Evolutionary conservation across 2,329 filamentous ascomycete species (phyloP).

Genomic region (Fusarium abutilonis): DNA sequence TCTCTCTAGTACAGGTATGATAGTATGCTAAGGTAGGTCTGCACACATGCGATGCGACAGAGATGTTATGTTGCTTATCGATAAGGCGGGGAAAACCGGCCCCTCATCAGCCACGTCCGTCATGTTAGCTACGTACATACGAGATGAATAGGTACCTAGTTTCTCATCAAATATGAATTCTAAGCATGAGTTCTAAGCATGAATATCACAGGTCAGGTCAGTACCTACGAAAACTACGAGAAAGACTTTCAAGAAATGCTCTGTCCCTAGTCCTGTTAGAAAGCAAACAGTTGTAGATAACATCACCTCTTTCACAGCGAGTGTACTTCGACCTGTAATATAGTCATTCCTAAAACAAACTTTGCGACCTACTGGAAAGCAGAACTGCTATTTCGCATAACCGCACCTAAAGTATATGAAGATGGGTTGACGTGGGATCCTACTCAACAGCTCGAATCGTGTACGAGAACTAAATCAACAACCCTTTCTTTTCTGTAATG

Average conservation of each 20-base stretch:
- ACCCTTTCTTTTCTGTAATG: constrained; percentile 28
- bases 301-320: constrained; percentile 25
- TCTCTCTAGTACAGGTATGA: constrained; percentile 1
- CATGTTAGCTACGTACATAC: constrained; percentile 6
- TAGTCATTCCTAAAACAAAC: constrained; percentile 35
- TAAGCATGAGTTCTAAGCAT: background rate
- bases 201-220: background rate
- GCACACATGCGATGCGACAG: constrained; percentile 13
- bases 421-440: constrained; percentile 25
- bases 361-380: constrained; percentile 38
- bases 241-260: background rate
- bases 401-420: constrained; percentile 25
- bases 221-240: constrained; percentile 22
- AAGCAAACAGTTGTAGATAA: constrained; percentile 1
- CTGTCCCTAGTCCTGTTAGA: constrained; percentile 7
- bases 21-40: background rate
- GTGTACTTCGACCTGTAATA: constrained; percentile 29
- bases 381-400: constrained; percentile 28
- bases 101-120: constrained; percentile 9
- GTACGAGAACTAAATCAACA: constrained; percentile 39
- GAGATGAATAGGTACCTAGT: background rate
- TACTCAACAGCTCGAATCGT: constrained; percentile 32
- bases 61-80: constrained; percentile 26
- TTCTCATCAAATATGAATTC: constrained; percentile 2
- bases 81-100: constrained; percentile 16